phyloP scores from a whole-genome alignment of 306 rosid species.

The Comarum palustre region DNA sequence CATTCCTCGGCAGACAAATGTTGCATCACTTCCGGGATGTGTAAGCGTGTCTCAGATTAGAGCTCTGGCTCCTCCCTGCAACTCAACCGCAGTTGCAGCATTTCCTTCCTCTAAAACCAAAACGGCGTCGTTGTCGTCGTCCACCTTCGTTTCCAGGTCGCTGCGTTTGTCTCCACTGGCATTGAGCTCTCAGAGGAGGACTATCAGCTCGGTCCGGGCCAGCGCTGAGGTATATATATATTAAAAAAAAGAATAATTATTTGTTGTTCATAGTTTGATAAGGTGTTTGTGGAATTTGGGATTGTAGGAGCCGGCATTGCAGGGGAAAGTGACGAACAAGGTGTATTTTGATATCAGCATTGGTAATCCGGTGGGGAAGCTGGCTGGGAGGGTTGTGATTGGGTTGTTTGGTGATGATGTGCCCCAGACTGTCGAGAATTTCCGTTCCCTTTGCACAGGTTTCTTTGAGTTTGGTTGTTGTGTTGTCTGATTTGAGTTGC shows the following conservation, averaged over 20 bases:
- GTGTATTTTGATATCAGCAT: slow-evolving; percentile 80
- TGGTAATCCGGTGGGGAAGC: slow-evolving; percentile 93
- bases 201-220: slow-evolving; percentile 41
- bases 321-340: slow-evolving; percentile 80
- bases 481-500: not conserved
- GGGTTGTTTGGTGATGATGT: slow-evolving; percentile 96
- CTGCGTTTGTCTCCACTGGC: slow-evolving; percentile 27
- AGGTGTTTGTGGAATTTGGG: not conserved
- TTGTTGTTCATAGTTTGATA: not conserved
- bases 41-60: slow-evolving; percentile 24
- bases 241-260: too few relatives aligned
- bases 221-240: slow-evolving; percentile 39
- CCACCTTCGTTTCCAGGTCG: slow-evolving; percentile 28
- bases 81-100: slow-evolving; percentile 20
- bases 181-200: slow-evolving; percentile 30
- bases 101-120: slow-evolving; percentile 19
- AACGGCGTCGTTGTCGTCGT: slow-evolving; percentile 27
- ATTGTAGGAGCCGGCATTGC: slow-evolving; percentile 45
- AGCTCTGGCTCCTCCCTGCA: slow-evolving; percentile 20
- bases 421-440: slow-evolving; percentile 85
- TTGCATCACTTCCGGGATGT: slow-evolving; percentile 30
- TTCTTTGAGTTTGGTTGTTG: slow-evolving; percentile 3
- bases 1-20: slow-evolving; percentile 38
- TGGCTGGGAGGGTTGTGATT: slow-evolving; percentile 80
- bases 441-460: slow-evolving; percentile 97